Percentiles rank a stretch among this genome's conserved stretches.
Evolutionary conservation across 306 rosid genomes (phyloP).

Genomic region (Pterocarpus santalinus): DNA sequence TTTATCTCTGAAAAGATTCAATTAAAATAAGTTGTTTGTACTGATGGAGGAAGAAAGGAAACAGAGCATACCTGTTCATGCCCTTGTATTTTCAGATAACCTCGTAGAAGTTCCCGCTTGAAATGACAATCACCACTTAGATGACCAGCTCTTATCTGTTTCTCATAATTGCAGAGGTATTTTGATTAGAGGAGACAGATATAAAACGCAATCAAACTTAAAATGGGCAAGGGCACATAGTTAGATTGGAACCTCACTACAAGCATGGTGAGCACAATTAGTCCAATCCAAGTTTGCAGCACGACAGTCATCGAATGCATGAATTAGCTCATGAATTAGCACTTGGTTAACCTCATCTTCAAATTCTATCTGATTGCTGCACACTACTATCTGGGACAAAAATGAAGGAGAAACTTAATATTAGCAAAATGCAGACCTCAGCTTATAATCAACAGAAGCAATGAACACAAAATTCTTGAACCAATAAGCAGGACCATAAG

Average conservation of each 20-base stretch:
- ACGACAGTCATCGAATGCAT: slow-evolving; percentile 87
- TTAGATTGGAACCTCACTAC: slow-evolving; percentile 73
- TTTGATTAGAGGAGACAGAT: not conserved
- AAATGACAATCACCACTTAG: slow-evolving; percentile 95
- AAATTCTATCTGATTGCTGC: slow-evolving; percentile 63
- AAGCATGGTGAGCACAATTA: slow-evolving; percentile 95
- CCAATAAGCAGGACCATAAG: not conserved
- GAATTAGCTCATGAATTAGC: slow-evolving; percentile 87
- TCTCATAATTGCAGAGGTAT: slow-evolving; percentile 23
- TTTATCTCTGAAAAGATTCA: slow-evolving; percentile 27
- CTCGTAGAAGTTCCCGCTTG: slow-evolving; percentile 81
- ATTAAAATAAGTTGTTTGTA: slow-evolving; percentile 2
- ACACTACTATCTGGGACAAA: slow-evolving; percentile 70
- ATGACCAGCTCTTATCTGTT: slow-evolving; percentile 92
- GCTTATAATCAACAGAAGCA: not conserved
- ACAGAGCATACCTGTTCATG: slow-evolving; percentile 77
- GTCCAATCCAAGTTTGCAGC: slow-evolving; percentile 84
- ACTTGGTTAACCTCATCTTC: slow-evolving; percentile 91
- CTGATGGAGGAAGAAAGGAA: slow-evolving; percentile 21
- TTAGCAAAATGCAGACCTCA: slow-evolving; percentile 19
- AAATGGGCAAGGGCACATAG: not conserved
- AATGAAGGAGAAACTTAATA: slow-evolving; percentile 33
- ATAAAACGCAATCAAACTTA: slow-evolving; percentile 21
- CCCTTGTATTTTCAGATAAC: slow-evolving; percentile 69
- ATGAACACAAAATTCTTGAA: not conserved